Evolutionary conservation across 306 rosid species (phyloP).

Genomic region (Ziziphus jujuba): DNA sequence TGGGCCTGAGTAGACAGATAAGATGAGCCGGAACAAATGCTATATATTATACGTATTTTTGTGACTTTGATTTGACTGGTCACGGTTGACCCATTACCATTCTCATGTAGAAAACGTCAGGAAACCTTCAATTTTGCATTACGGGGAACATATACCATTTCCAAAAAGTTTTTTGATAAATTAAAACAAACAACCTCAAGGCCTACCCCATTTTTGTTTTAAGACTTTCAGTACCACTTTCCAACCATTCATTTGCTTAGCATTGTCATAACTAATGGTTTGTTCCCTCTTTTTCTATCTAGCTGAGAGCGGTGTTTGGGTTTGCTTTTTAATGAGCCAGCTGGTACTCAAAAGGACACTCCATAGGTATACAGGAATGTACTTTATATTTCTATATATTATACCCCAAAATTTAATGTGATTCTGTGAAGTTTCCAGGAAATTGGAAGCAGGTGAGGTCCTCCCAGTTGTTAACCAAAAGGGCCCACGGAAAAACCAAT

Average conservation of each 20-base stretch:
- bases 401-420: background rate
- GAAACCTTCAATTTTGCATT: constrained; percentile 6
- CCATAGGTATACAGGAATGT: background rate
- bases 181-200: background rate
- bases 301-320: background rate
- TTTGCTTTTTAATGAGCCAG: constrained; percentile 13
- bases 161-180: background rate
- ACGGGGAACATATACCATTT: background rate
- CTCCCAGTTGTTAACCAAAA: too few relatives aligned
- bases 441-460: background rate
- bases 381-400: background rate
- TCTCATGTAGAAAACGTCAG: background rate
- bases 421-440: constrained; percentile 5
- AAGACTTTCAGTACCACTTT: too few relatives aligned
- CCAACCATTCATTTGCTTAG: background rate
- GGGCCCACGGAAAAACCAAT: too few relatives aligned
- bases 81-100: constrained; percentile 4
- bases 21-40: background rate
- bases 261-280: background rate
- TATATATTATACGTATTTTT: background rate
- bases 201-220: background rate
- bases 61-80: constrained; percentile 1
- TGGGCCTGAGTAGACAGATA: too few relatives aligned
- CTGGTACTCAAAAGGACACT: constrained; percentile 15
- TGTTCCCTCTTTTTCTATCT: background rate